Evolutionary conservation across 345 rosid species (phyloP).

Genomic region (Melaleuca alternifolia): DNA sequence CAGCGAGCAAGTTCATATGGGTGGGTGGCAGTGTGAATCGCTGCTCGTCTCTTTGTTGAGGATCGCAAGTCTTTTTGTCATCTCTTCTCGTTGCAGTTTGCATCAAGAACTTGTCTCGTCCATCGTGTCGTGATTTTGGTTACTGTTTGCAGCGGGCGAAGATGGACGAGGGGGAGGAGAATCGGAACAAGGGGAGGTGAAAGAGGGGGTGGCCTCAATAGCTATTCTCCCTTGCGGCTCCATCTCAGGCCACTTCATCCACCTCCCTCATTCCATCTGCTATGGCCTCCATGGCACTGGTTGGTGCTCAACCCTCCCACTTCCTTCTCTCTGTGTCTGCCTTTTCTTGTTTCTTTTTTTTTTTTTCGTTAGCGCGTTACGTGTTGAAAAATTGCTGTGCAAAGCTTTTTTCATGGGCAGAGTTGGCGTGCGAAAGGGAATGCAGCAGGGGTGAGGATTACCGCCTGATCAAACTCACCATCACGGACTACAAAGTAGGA

Average conservation of each 20-base stretch:
- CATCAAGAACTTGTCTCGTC: neutral
- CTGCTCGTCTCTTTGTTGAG: neutral
- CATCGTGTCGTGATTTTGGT: neutral
- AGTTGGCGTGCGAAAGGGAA: slow-evolving; percentile 82
- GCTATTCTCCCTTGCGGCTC: slow-evolving; percentile 76
- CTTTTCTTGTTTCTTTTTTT: neutral
- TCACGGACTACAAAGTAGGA: slow-evolving; percentile 62
- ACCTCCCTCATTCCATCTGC: slow-evolving; percentile 73
- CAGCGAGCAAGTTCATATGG: neutral
- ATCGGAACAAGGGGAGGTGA: slow-evolving; percentile 29
- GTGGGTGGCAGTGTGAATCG: neutral
- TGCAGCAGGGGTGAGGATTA: slow-evolving; percentile 95
- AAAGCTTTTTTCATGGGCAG: slow-evolving; percentile 21
- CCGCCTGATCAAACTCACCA: slow-evolving; percentile 73
- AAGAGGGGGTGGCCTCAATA: slow-evolving; percentile 84
- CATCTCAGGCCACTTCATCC: slow-evolving; percentile 85
- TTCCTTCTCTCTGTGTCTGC: neutral
- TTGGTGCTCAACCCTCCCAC: neutral
- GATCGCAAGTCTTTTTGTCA: neutral
- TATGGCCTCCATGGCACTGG: slow-evolving; percentile 91
- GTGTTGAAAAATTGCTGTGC: neutral
- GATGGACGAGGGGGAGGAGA: slow-evolving; percentile 19
- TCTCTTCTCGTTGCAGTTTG: neutral
- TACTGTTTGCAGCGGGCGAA: neutral
- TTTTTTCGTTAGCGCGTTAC: neutral